Percentiles rank a stretch among this genome's conserved stretches.
phyloP scores from a whole-genome alignment of 2,329 filamentous ascomycete genomes.

The Nannizziopsis barbatae region DNA sequence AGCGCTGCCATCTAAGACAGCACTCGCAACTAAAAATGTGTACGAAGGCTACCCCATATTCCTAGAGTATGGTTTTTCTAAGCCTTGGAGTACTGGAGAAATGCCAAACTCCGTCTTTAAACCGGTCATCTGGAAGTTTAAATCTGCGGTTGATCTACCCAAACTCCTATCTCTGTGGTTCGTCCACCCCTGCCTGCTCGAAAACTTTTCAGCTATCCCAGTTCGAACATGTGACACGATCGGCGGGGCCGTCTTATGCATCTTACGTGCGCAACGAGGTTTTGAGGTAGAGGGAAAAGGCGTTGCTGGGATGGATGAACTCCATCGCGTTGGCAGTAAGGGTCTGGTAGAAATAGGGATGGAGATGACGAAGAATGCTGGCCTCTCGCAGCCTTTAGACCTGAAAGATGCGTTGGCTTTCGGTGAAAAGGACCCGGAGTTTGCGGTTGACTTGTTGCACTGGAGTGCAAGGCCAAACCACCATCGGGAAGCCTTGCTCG shows the following conservation, averaged over 20 bases:
- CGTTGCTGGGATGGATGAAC: conserved; percentile 4
- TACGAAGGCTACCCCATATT: background rate
- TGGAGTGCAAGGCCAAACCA: too few species aligned
- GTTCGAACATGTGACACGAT: conserved; percentile 24
- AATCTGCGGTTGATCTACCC: conserved; percentile 1
- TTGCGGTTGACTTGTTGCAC: too few species aligned
- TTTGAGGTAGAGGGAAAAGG: conserved; percentile 19
- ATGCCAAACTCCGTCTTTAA: background rate
- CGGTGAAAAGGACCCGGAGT: too few species aligned
- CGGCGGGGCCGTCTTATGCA: conserved; percentile 28
- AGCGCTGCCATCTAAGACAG: too few species aligned
- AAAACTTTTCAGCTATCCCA: conserved; percentile 29
- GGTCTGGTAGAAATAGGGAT: conserved; percentile 1
- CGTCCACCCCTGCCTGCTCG: conserved; percentile 29
- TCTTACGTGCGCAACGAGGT: conserved; percentile 33
- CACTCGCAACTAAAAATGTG: background rate
- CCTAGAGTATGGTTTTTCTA: background rate
- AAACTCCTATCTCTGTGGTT: conserved; percentile 33
- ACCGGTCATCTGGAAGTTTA: background rate
- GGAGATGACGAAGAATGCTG: background rate
- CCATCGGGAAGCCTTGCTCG: too few species aligned
- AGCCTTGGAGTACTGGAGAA: background rate
- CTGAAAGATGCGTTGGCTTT: too few species aligned
- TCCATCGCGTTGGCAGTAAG: conserved; percentile 1
- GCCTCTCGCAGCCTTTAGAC: background rate